phyloP scores from a whole-genome alignment of 2,329 filamentous ascomycete genomes.

The Pestalotiopsis sp. region DNA sequence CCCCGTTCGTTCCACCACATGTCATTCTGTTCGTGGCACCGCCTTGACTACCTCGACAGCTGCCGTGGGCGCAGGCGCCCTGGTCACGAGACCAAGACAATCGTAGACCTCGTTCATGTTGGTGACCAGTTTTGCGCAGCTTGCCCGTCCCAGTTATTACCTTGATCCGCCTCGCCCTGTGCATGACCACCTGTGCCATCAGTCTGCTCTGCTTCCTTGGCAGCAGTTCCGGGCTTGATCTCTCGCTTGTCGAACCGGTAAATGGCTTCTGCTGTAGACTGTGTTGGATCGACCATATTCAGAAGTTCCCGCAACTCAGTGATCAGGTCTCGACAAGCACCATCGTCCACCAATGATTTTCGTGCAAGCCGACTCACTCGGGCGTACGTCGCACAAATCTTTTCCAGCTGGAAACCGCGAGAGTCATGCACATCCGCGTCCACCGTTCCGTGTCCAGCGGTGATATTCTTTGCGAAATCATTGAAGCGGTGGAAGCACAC shows the following conservation, averaged over 20 bases:
- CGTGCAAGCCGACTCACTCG: conserved; percentile 21
- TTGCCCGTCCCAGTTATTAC: neutral
- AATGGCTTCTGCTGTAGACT: neutral
- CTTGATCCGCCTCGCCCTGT: neutral
- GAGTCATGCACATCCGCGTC: conserved; percentile 18
- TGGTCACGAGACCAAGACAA: neutral
- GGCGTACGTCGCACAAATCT: conserved; percentile 20
- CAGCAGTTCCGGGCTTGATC: neutral
- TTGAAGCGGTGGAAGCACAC: conserved; percentile 24
- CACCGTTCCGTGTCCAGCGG: conserved; percentile 10
- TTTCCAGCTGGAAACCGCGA: conserved; percentile 24
- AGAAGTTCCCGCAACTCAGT: conserved; percentile 25
- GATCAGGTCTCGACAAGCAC: conserved; percentile 26
- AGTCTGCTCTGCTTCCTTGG: neutral
- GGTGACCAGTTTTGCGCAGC: neutral
- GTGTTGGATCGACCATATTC: conserved; percentile 24
- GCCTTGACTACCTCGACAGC: neutral
- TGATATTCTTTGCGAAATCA: conserved; percentile 19
- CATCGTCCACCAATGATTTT: conserved; percentile 18
- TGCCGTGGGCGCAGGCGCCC: neutral
- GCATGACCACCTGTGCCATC: neutral
- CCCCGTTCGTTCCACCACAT: neutral
- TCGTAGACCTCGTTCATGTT: neutral
- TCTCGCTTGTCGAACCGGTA: conserved; percentile 1
- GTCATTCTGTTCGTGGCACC: too few relatives aligned